Evolutionary conservation across 257 asterid species (phyloP), one percentile per base, ranked within the genome.

Genomic region (Handroanthus guayacan): DNA sequence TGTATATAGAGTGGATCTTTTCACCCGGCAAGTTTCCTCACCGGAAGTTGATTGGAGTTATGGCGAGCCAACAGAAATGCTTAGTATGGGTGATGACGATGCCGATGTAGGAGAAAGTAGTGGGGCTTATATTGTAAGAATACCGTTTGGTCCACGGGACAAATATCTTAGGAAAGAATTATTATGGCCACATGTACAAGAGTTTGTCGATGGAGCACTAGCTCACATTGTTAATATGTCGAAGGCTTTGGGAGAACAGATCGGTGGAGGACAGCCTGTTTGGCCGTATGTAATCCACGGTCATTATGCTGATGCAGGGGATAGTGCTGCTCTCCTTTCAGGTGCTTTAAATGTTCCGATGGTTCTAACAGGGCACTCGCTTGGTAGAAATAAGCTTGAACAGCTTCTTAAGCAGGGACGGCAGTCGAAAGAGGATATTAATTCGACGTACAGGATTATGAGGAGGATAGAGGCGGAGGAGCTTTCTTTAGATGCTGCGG

Each of bases 241-340:
- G 8, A 92, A 84, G 79, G 95, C 86, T 72, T 80, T 92, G 74
- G 90, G 97, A 2, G 96, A 90, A 71, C 95, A 92, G 80, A 85
- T 92, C 5, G 92, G 92, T 31, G 82, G 77, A 13, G 95, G 92
- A 5, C 88, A 88, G 51, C 95, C 97, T 0, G 89, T 92, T 16
- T 90, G 97, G 96, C 97, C 96, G 0, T 89, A 88, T 57, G 96
- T 92, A 25, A 87, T 92, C 64, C 97, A 92, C 4, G 97, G 93
- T 14, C 97, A 92, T 81, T 92, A 92, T 76, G 96, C 97, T 1
- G 97, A 92, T 84, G 97, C 95, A 16, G 96, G 97, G 80, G 97
- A 92, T 74, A 87, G 91, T 64, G 96, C 96, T 14, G 96, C 97
- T 73, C 95, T 88, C 25, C 92, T 92, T 66, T 90, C 96, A 2